Evolutionary conservation across 495 filamentous ascomycete species (phyloP), one percentile per base, ranked within the genome.

Genomic region (Acidiella bohemica): DNA sequence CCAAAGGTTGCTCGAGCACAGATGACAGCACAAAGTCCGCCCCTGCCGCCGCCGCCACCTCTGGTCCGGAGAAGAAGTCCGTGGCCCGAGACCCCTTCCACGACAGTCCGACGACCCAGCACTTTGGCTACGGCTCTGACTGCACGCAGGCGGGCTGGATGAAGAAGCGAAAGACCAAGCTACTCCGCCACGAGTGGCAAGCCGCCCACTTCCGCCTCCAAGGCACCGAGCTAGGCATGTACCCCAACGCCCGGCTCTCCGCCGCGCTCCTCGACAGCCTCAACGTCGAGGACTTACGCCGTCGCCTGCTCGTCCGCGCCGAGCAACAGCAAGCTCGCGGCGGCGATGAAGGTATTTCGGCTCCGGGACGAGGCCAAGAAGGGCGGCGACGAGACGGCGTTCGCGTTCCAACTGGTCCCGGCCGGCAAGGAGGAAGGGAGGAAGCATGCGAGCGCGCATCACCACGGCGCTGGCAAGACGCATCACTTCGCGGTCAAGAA

Each of bases 111-210:
- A 29, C 3, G 2, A 35, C 32, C 4, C 13, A 46, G 33, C 17
- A 41, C 2, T 46, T 46, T 19, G 47, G 47, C 32, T 51, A 51
- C 38, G 47, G 47, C 29, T 3, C 49, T 16, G 64, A 64, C 33
- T 54, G 81, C 18, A 76, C 67, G 12, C 78, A 87, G 57, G 70
- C 74, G 28, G 88, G 90, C 0, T 85, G 74, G 56, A 93, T 97
- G 78, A 87, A 85, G 70, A 95, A 96, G 70, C 81, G 88, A 42
- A 86, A 86, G 63, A 83, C 82, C 12, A 75, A 74, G 43, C 74
- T 95, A 59, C 69, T 96, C 2, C 77, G 85, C 13, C 87, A 95
- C 53, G 87, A 96, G 48, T 96, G 90, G 90, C 68, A 90, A 51
- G 82, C 93, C 41, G 70, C 78, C 52, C 88, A 86, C 57, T 92